These are phyloP conservation scores for Monilinia fructicola DNA, from an alignment of 2,329 filamentous ascomycete genomes.

Conservation along the genomic window DNA sequence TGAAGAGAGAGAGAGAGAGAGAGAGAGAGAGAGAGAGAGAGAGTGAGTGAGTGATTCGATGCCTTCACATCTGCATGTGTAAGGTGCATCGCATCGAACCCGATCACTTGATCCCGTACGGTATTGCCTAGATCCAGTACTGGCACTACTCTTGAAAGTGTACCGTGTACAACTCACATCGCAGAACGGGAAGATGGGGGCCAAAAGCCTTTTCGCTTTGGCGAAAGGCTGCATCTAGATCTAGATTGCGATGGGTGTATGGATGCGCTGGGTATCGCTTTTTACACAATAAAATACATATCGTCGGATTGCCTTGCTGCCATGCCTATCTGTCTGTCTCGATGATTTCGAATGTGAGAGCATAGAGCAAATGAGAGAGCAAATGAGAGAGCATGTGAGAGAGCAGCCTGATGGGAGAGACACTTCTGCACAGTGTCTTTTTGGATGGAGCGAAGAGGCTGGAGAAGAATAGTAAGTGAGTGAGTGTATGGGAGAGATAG, in stretches of 20 bases:
- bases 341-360: too few relatives aligned
- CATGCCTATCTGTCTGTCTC: neutral
- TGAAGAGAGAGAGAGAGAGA: neutral
- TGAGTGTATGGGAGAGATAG: neutral
- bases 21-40: too few relatives aligned
- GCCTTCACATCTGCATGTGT: neutral
- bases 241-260: neutral
- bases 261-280: neutral
- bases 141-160: neutral
- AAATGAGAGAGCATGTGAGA: neutral
- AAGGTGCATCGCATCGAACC: neutral
- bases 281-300: neutral
- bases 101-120: neutral
- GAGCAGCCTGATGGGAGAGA: too few relatives aligned
- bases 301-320: neutral
- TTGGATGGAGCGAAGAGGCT: neutral
- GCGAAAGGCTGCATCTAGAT: constrained; percentile 9
- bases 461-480: neutral
- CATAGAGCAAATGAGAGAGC: neutral
- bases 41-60: neutral
- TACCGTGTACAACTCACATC: constrained; percentile 12
- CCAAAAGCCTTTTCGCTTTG: neutral
- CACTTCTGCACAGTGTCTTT: neutral
- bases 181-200: constrained; percentile 3
- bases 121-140: neutral